A percentile compares a stretch with the other conserved stretches of the same genome.
Evolutionary conservation across 2,329 filamentous ascomycete genomes (phyloP).

Genomic region (Chalaropsis ovoidea): DNA sequence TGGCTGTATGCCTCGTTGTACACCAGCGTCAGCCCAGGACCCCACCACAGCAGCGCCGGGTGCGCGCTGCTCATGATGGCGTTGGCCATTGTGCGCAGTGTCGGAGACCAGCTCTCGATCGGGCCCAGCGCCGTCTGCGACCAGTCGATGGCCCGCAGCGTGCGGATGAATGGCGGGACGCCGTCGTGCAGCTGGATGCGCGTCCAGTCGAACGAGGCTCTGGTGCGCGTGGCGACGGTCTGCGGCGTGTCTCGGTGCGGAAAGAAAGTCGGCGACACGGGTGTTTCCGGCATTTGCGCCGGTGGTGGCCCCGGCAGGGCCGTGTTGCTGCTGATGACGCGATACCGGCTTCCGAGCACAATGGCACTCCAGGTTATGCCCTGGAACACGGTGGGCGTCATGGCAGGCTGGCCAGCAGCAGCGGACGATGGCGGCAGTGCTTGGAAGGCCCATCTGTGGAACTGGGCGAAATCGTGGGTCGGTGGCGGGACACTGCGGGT

Average conservation of each 20-base stretch:
- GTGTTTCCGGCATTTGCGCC: conserved; percentile 1
- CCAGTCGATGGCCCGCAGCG: conserved; percentile 65
- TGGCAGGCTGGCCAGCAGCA: conserved; percentile 31
- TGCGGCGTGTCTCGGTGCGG: conserved; percentile 31
- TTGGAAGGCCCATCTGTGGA: conserved; percentile 9
- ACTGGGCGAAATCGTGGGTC: neutral
- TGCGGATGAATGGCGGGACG: conserved; percentile 60
- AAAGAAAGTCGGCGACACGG: neutral
- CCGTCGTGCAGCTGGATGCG: conserved; percentile 52
- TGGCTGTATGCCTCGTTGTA: conserved; percentile 66
- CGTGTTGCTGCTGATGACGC: conserved; percentile 53
- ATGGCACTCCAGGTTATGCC: conserved; percentile 60
- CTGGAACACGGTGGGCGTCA: conserved; percentile 48
- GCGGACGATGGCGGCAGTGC: neutral
- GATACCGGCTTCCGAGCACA: conserved; percentile 53
- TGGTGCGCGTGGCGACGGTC: conserved; percentile 34
- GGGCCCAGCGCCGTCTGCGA: conserved; percentile 60
- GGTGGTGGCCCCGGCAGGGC: neutral
- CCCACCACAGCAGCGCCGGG: conserved; percentile 72
- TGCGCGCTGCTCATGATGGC: conserved; percentile 71
- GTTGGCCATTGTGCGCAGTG: conserved; percentile 69
- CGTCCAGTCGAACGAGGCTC: conserved; percentile 70
- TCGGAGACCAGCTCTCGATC: conserved; percentile 61
- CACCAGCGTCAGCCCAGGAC: conserved; percentile 53
- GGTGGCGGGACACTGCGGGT: no score